phyloP scores from a whole-genome alignment of 2,329 filamentous ascomycete species.

The Alternaria tenuissima region DNA sequence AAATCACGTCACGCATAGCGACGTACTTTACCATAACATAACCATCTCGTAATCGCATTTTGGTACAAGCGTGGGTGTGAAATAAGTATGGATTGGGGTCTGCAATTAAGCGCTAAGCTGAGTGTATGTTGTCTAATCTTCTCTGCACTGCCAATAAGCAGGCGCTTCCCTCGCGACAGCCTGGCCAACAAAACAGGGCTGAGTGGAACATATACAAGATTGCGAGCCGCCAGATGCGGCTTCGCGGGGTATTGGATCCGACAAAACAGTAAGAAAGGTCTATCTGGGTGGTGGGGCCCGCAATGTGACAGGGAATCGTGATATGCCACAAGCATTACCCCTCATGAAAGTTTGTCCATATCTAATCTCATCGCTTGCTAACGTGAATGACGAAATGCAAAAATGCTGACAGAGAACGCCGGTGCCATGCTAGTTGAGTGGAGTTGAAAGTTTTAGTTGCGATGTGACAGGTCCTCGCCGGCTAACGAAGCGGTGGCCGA shows the following conservation, averaged over 20 bases:
- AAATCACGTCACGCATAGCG: slow-evolving; percentile 46
- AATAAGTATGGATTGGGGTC: slow-evolving; percentile 31
- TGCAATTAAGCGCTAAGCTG: slow-evolving; percentile 47
- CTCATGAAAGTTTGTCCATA: slow-evolving; percentile 29
- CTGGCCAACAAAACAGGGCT: slow-evolving; percentile 29
- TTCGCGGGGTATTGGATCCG: slow-evolving; percentile 48
- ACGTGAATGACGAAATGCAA: slow-evolving; percentile 34
- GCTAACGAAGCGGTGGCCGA: slow-evolving; percentile 81
- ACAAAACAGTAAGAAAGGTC: slow-evolving; percentile 40
- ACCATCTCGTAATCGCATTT: slow-evolving; percentile 43
- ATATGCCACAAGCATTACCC: slow-evolving; percentile 36
- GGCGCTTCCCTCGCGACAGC: slow-evolving; percentile 24
- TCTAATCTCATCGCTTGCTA: slow-evolving; percentile 49
- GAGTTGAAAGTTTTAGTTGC: slow-evolving; percentile 33
- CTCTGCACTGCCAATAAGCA: slow-evolving; percentile 40
- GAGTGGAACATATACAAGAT: slow-evolving; percentile 47
- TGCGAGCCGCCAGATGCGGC: slow-evolving; percentile 37
- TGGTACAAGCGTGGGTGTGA: background rate
- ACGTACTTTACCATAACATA: slow-evolving; percentile 23
- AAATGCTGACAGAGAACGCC: slow-evolving; percentile 48
- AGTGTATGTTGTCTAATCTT: slow-evolving; percentile 38
- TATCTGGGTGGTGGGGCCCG: slow-evolving; percentile 27
- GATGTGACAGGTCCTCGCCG: slow-evolving; percentile 59
- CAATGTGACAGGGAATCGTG: slow-evolving; percentile 39
- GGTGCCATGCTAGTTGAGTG: slow-evolving; percentile 33